Evolutionary conservation across 78 protist genomes (phyloP).

Genomic region (Trichosphaerium sp.): DNA sequence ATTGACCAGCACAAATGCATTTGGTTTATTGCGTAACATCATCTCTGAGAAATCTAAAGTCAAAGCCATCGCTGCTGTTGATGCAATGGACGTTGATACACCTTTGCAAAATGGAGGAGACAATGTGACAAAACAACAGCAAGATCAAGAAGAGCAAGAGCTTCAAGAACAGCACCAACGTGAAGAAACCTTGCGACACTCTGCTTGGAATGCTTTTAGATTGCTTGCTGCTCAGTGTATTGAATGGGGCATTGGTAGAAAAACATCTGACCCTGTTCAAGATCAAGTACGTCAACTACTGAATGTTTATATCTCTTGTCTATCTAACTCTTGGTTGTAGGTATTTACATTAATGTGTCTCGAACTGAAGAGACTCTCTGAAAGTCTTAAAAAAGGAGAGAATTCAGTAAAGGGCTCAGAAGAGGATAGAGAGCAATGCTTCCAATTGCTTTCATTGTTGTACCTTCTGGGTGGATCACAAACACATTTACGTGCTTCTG

Average conservation of each 20-base stretch:
- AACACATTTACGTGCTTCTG: no score
- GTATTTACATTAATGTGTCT: background rate
- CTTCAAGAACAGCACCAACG: background rate
- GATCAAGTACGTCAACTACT: no score
- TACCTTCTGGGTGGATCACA: background rate
- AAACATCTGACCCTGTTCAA: no score
- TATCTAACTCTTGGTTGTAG: no score
- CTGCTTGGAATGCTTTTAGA: background rate
- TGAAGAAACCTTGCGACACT: background rate
- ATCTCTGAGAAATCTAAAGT: no score
- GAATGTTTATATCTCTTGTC: no score
- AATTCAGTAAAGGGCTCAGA: background rate
- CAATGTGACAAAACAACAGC: background rate
- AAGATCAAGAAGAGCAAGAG: background rate
- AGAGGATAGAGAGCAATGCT: background rate
- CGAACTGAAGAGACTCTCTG: background rate
- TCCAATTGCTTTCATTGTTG: background rate
- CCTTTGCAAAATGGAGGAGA: background rate
- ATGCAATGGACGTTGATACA: background rate
- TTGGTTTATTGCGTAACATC: background rate
- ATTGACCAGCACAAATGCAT: background rate
- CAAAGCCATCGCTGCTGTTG: no score
- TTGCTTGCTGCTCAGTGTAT: background rate
- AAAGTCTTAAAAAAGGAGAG: background rate
- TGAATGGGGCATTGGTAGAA: no score